Conservation (phyloP, 179 eudicot species). For the Beta corolliflora region DNA sequence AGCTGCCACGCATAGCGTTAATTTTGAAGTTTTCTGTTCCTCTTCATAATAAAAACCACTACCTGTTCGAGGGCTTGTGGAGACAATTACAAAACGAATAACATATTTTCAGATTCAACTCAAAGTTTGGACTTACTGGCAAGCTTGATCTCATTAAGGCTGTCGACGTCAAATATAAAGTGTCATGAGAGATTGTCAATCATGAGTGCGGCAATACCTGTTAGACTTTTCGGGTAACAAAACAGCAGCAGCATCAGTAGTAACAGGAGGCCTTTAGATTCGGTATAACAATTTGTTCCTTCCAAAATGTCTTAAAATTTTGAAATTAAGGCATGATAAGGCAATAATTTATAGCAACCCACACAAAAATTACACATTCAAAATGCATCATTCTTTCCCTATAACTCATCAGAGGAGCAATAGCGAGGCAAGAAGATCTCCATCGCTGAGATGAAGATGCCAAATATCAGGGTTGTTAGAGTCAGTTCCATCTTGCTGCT, state of each 20-base stretch:
- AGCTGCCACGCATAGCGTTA: too few species aligned
- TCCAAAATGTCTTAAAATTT: too few species aligned
- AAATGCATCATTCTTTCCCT: background rate
- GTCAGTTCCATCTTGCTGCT: conserved; percentile 73
- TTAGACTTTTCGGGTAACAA: conserved; percentile 79
- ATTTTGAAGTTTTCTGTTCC: background rate
- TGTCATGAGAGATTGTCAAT: conserved; percentile 26
- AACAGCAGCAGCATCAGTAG: conserved; percentile 60
- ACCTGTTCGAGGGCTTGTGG: background rate
- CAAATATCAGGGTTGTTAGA: conserved; percentile 90
- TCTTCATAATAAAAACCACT: background rate
- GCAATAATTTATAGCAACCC: background rate
- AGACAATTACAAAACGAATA: background rate
- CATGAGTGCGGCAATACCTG: conserved; percentile 64
- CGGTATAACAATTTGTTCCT: too few species aligned
- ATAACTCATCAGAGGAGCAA: conserved; percentile 67
- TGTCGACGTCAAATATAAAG: conserved; percentile 75
- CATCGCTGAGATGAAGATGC: conserved; percentile 99
- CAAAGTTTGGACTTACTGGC: background rate
- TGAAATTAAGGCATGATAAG: too few species aligned
- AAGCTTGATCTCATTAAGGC: conserved; percentile 75
- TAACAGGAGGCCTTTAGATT: too few species aligned
- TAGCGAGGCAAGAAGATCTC: conserved; percentile 84
- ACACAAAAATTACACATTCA: conserved; percentile 3
- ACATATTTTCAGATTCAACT: too few species aligned